Evolutionary conservation across 345 rosid species (phyloP).

Genomic region (Boechera retrofracta): DNA sequence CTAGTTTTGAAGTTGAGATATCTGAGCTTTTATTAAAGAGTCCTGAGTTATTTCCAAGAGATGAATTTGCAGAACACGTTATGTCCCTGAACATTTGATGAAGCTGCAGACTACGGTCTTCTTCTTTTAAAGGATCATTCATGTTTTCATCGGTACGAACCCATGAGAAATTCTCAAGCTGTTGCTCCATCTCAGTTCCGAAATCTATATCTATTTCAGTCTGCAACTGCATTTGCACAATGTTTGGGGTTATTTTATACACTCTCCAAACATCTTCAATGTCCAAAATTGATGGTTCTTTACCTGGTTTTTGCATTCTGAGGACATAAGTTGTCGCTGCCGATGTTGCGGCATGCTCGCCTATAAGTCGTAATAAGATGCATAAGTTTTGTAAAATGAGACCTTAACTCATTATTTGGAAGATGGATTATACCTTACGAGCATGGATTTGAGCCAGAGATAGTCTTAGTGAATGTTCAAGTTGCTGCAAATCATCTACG

Average conservation of each 20-base stretch:
- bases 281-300: not conserved
- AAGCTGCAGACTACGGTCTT: slow-evolving; percentile 51
- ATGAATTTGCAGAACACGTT: slow-evolving; percentile 64
- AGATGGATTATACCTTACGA: slow-evolving; percentile 55
- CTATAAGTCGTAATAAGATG: slow-evolving; percentile 16
- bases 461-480: slow-evolving; percentile 64
- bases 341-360: slow-evolving; percentile 31
- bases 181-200: slow-evolving; percentile 60
- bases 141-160: slow-evolving; percentile 52
- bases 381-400: slow-evolving; percentile 25
- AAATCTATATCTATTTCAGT: slow-evolving; percentile 56
- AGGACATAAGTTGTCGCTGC: slow-evolving; percentile 51
- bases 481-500: slow-evolving; percentile 57
- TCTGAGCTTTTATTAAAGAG: slow-evolving; percentile 62
- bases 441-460: slow-evolving; percentile 54
- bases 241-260: not conserved
- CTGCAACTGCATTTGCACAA: slow-evolving; percentile 39
- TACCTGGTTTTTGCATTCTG: slow-evolving; percentile 60
- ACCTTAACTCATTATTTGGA: slow-evolving; percentile 10
- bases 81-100: slow-evolving; percentile 59
- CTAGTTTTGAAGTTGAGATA: slow-evolving; percentile 54
- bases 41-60: slow-evolving; percentile 65
- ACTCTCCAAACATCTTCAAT: not conserved
- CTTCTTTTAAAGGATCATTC: slow-evolving; percentile 49
- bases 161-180: slow-evolving; percentile 62